Base-by-base conservation (phyloP, 371 early-diverging fungal genomes). In the Mucor velutinosus region DNA sequence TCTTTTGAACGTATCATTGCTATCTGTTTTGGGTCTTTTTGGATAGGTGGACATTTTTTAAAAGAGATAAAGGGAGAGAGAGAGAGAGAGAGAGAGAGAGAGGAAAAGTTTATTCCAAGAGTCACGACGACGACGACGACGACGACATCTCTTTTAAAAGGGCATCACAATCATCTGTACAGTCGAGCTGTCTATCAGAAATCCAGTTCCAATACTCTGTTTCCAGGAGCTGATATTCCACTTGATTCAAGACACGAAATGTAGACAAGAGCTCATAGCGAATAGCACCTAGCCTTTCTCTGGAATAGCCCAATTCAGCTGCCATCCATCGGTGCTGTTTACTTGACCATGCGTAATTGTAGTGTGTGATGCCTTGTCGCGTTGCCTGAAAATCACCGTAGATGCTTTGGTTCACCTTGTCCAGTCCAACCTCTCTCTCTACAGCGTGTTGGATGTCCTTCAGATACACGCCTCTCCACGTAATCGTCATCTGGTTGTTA, bases 141-240 rank as follows among this genome's bases (percentile, higher is more conserved):
- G 37, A 33, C 51, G 51, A 27, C 25, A 53, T 27, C 10, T 53
- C 53, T 17, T 61, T 30, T 41, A 37, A 39, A 53, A 64, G 23
- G 32, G 60, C 49, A 25, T 51, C 51, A 35, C 61, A 64, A 19
- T 39, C 19, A 0, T 43, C 27, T 8, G 21, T 23, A 53, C 87
- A 87, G 11, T 79, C 70, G 7, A 79, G 39, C 14, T 71, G 64
- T 23, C 82, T 80, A 61, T 87, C 87, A 58, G 81, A 63, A 30
- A 87, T 53, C 87, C 87, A 87, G 45, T 87, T 87, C 72, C 78
- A 74, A 58, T 83, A 87, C 60, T 86, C 86, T 5, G 75, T 81
- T 60, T 84, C 85, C 47, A 85, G 57, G 21, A 86, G 19, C 19
- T 81, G 73, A 37, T 69, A 67, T 43, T 87, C 87, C 37, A 86